Conservation (phyloP, 2,329 filamentous ascomycete genomes). For the Pseudogymnoascus sp. region DNA sequence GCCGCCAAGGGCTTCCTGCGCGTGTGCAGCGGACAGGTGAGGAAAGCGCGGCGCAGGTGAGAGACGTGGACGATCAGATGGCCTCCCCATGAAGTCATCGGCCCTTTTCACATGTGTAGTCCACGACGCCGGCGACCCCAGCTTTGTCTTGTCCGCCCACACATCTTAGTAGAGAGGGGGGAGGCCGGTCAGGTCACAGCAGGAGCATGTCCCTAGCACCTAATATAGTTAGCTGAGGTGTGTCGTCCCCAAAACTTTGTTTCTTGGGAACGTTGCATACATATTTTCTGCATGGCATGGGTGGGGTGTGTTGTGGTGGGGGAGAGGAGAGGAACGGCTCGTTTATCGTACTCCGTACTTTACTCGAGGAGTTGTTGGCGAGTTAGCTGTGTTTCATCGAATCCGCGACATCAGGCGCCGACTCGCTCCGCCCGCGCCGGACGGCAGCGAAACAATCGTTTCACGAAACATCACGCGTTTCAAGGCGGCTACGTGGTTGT, state of each 20-base stretch:
- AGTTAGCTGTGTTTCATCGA: neutral
- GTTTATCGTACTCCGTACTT: neutral
- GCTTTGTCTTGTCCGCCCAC: neutral
- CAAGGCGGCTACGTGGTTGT: neutral
- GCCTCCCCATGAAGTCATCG: neutral
- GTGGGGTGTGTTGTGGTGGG: neutral
- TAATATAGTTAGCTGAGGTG: neutral
- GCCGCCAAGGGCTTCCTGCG: neutral
- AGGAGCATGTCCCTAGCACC: neutral
- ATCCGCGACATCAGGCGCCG: neutral
- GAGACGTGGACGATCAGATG: neutral
- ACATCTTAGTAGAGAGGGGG: neutral
- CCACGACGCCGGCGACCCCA: neutral
- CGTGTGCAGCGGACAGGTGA: neutral
- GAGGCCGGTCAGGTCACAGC: neutral
- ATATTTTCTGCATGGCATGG: neutral
- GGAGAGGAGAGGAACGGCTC: neutral
- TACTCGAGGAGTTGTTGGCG: neutral
- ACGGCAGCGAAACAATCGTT: neutral
- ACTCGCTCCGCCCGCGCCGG: neutral
- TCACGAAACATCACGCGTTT: constrained; percentile 1
- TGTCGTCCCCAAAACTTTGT: neutral
- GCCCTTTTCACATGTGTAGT: neutral
- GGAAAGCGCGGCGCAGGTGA: neutral
- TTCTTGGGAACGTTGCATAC: neutral